phyloP scores from a whole-genome alignment of 2,329 filamentous ascomycete species.

The Bipolaris bicolor region DNA sequence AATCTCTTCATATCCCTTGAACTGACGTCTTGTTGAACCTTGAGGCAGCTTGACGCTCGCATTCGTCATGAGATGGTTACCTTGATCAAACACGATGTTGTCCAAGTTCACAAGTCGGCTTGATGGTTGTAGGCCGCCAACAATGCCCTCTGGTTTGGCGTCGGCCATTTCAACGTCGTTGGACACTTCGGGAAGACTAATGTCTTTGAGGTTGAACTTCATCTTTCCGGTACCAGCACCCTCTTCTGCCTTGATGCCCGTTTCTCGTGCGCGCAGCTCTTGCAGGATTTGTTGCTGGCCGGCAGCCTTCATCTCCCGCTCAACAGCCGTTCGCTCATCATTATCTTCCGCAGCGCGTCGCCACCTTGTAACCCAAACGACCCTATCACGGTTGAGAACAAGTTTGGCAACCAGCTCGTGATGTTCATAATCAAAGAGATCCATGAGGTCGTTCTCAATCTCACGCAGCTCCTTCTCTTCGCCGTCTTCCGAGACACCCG shows the following conservation, averaged over 20 bases:
- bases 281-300: slow-evolving; percentile 86
- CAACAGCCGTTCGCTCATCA: slow-evolving; percentile 73
- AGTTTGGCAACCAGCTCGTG: slow-evolving; percentile 90
- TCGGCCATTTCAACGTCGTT: slow-evolving; percentile 54
- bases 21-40: slow-evolving; percentile 91
- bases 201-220: slow-evolving; percentile 83
- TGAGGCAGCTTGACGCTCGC: slow-evolving; percentile 91
- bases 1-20: slow-evolving; percentile 98
- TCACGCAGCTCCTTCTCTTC: slow-evolving; percentile 87
- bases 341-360: slow-evolving; percentile 81
- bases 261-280: slow-evolving; percentile 78
- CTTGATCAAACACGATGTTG: slow-evolving; percentile 95
- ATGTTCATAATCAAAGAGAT: slow-evolving; percentile 96
- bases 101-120: slow-evolving; percentile 90
- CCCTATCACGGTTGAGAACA: slow-evolving; percentile 88
- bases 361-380: slow-evolving; percentile 93
- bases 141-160: slow-evolving; percentile 58
- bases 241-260: slow-evolving; percentile 60
- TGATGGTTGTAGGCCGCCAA: slow-evolving; percentile 87
- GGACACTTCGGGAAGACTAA: slow-evolving; percentile 71
- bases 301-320: slow-evolving; percentile 89
- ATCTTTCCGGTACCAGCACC: slow-evolving; percentile 75
- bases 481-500: slow-evolving; percentile 75
- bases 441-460: slow-evolving; percentile 98
- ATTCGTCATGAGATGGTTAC: slow-evolving; percentile 99